Evolutionary conservation across 306 rosid genomes (phyloP).

Genomic region (Fragaria nilgerrensis): DNA sequence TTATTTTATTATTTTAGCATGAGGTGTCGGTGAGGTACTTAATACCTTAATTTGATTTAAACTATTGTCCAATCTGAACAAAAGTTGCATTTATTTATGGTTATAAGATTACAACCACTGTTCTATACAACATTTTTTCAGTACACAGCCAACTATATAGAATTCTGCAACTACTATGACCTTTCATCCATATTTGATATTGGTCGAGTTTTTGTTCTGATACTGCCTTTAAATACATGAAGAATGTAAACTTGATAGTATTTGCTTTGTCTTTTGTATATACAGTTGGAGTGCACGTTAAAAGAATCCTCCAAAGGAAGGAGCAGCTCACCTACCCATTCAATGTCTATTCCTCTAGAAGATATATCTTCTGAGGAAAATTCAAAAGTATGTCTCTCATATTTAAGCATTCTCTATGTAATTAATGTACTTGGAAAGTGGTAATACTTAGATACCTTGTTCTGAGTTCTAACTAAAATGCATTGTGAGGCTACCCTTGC

Average conservation of each 20-base stretch:
- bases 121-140: neutral
- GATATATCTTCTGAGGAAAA: conserved; percentile 32
- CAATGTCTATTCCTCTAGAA: conserved; percentile 30
- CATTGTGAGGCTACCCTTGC: neutral
- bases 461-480: neutral
- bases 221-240: conserved; percentile 6
- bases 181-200: neutral
- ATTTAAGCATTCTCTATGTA: neutral
- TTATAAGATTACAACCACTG: neutral
- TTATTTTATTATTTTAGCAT: neutral
- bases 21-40: neutral
- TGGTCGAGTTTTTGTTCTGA: neutral
- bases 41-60: neutral
- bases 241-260: neutral
- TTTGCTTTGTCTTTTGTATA: conserved; percentile 7
- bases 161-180: neutral
- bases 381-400: conserved; percentile 42
- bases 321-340: conserved; percentile 24
- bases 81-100: neutral
- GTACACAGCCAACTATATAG: neutral
- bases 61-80: too few species aligned
- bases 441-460: neutral
- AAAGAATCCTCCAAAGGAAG: conserved; percentile 41
- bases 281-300: conserved; percentile 36
- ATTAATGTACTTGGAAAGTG: neutral